Evolutionary conservation across 352 stramenopile species (phyloP), one percentile per base, ranked within the genome.

Genomic region (Pythium insidiosum): DNA sequence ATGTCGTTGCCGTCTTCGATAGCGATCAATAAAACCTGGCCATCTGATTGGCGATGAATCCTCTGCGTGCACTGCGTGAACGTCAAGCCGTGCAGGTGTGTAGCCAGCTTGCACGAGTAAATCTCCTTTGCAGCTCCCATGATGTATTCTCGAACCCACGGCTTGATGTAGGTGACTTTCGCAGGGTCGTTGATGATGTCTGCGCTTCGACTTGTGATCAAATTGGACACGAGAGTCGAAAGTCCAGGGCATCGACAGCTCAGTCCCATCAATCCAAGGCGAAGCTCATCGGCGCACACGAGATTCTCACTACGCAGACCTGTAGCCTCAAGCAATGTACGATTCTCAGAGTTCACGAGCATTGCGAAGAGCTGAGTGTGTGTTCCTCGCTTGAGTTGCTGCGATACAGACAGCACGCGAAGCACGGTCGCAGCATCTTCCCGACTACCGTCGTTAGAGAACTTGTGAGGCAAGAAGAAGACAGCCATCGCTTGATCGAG

Each of bases 381-480:
- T 4, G 73, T 66, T 3, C 39, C 33, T n/a, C n/a, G n/a, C 21
- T 68, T 28, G 23, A 81, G 69, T 10, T 83, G 65, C 45, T 91
- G 78, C 4, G 61, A 73, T 3, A 91, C 81, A 0, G 81, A 82
- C 0, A 94, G 61, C 25, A 94, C 81, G 12, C 81, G 78, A 3
- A 94, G 48, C 11, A 94, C 78, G 0, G 78, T 94, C 22, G 74
- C 69, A 0, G 81, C 81, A 25, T 94, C 81, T 66, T 94, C 78
- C 42, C 86, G 72, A 20, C 86, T 86, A 4, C 63, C 74, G 41
- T 89, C 67, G 19, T 82, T 79, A 13, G 76, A 66, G 26, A 89
- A 88, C 42, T 91, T 91, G 50, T 90, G 83, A 5, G 81, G 81
- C 3, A 94, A 38, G 43, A 94, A 90, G 44, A 94, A 94, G 7